Evolutionary conservation across 345 rosid species (phyloP), one percentile per base, ranked within the genome.

Genomic region (Gossypium raimondii): DNA sequence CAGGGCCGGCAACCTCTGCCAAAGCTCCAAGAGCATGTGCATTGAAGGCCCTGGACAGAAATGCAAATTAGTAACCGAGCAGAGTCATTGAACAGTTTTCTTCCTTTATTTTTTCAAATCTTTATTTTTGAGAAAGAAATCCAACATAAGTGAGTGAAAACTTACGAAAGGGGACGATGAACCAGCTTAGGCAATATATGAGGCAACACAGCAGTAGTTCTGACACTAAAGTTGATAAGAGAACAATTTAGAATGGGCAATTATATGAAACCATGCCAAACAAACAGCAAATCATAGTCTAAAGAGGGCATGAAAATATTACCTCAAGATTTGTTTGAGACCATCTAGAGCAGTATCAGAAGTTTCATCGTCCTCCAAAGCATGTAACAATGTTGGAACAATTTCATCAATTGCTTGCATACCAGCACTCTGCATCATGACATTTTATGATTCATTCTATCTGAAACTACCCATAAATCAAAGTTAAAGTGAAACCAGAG

Each of bases 341-440:
- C 97, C 99, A 82, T 95, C 98, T 45, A 95, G 84, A 65, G 97
- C 98, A 78, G 97, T 91, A 73, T 90, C 90, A 78, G 99, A 93
- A 60, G 90, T 89, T 76, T 87, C 85, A 82, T 91, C 94, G 80
- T 95, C 97, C 84, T 93, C 98, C 76, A 95, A 84, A 17, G 98
- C 97, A 88, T 86, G 97, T 79, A 95, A 74, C 84, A 95, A 88
- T 2, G 98, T 93, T 71, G 98, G 98, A 62, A 95, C 96, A 77
- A 95, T 95, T 86, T 95, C 99, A 85, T 95, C 99, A 74, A 95
- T 91, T 77, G 98, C 99, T 90, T 90, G 98, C 94, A 95, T 64
- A 77, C 99, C 99, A 74, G 98, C 99, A 84, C 92, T 95, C 99
- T 95, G 84, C 71, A 71, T 68, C 70, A 67, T n/a, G 55, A 55